Evolutionary conservation across 2,329 filamentous ascomycete species (phyloP).

Genomic region (Verticillium tricorpus): DNA sequence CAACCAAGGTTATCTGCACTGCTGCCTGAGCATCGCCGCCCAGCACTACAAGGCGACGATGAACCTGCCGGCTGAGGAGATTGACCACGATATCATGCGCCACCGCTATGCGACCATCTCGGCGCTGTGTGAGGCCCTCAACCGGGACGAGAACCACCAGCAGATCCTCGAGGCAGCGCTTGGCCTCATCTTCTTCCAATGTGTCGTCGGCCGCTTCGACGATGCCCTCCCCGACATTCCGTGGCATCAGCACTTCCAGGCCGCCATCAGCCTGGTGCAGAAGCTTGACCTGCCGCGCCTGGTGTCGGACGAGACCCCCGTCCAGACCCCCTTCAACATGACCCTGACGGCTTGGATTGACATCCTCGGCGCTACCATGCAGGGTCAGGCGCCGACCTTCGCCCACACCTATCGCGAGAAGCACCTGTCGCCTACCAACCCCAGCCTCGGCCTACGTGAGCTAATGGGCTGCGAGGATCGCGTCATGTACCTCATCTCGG

Average conservation of each 20-base stretch:
- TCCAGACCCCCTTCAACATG: conserved; percentile 87
- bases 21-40: conserved; percentile 88
- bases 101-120: conserved; percentile 87
- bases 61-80: conserved; percentile 62
- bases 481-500: conserved; percentile 96
- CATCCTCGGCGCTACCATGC: conserved; percentile 91
- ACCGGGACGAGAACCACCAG: conserved; percentile 74
- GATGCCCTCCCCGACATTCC: conserved; percentile 86
- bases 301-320: conserved; percentile 57
- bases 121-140: conserved; percentile 77
- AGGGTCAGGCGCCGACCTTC: conserved; percentile 78
- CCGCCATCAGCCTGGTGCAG: conserved; percentile 77
- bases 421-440: conserved; percentile 65
- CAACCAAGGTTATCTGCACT: conserved; percentile 93
- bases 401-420: conserved; percentile 95
- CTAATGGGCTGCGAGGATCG: conserved; percentile 97
- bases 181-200: conserved; percentile 95
- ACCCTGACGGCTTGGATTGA: conserved; percentile 93
- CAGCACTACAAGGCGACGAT: conserved; percentile 84
- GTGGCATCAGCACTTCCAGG: conserved; percentile 97
- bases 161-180: conserved; percentile 89
- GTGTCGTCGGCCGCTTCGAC: conserved; percentile 80
- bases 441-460: conserved; percentile 72
- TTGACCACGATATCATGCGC: conserved; percentile 87
- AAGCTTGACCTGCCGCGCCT: conserved; percentile 74